These are phyloP conservation scores for Stephania yunnanensis DNA, from an alignment of 164 flowering plant species.

Conservation along the genomic window DNA sequence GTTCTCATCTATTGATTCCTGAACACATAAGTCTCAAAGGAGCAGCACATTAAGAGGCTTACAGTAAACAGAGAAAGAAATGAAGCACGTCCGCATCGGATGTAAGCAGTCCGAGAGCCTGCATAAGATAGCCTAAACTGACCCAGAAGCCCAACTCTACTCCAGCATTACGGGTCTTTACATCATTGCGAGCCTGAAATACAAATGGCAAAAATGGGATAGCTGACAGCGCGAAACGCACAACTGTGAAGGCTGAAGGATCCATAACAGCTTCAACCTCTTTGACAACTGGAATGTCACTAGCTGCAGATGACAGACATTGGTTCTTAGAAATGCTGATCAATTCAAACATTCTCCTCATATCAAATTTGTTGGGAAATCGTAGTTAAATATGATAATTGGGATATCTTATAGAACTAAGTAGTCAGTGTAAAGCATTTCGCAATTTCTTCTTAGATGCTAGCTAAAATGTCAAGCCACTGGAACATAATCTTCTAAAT, in stretches of 20 bases:
- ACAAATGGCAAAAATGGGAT: conserved; percentile 71
- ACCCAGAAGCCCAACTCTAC: conserved; percentile 83
- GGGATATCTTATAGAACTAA: neutral
- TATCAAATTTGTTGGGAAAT: neutral
- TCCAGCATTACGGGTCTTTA: conserved; percentile 59
- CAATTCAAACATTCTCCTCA: neutral
- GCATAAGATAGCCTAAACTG: conserved; percentile 78
- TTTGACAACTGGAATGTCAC: conserved; percentile 71
- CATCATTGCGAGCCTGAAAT: conserved; percentile 42
- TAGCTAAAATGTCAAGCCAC: too few relatives aligned
- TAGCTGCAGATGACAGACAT: conserved; percentile 45
- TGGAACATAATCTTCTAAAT: too few relatives aligned
- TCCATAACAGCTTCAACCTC: conserved; percentile 71
- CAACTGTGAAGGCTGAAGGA: conserved; percentile 64
- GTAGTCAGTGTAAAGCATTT: too few relatives aligned
- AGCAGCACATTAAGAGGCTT: conserved; percentile 18
- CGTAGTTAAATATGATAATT: neutral
- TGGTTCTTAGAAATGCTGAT: neutral
- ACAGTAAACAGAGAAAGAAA: conserved; percentile 76
- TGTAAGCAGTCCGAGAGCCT: conserved; percentile 72
- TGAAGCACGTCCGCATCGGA: conserved; percentile 90
- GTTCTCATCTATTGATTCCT: neutral
- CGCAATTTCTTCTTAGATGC: too few relatives aligned
- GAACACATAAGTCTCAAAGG: neutral
- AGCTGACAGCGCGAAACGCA: conserved; percentile 62